A percentile compares a stretch with the other conserved stretches of the same genome.
Evolutionary conservation across 1,284 basidiomycete genomes (phyloP).

Genomic region (Ustilago loliicola): DNA sequence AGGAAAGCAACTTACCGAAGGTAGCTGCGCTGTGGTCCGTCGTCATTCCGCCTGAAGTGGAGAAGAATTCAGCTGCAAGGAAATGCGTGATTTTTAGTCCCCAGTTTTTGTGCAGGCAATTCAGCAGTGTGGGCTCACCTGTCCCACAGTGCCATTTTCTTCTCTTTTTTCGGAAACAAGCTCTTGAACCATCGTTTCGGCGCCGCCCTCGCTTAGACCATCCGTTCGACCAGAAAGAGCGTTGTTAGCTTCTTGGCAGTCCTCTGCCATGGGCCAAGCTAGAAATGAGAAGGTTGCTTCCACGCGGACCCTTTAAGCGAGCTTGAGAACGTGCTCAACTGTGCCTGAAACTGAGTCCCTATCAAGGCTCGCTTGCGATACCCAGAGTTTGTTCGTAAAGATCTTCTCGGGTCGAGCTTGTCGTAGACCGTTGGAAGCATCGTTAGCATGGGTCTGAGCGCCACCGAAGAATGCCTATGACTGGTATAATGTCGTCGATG

Average conservation of each 20-base stretch:
- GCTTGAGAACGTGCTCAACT: constrained; percentile 23
- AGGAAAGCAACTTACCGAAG: background rate
- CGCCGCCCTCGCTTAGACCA: constrained; percentile 3
- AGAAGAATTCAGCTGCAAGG: background rate
- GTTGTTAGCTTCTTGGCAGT: background rate
- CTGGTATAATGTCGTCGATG: background rate
- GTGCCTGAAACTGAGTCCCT: constrained; percentile 9
- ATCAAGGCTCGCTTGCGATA: background rate
- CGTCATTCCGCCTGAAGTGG: constrained; percentile 1
- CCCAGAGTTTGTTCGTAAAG: background rate
- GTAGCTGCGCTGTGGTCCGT: background rate
- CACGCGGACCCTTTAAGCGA: constrained; percentile 19
- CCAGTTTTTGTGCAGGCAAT: background rate
- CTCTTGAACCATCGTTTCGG: background rate
- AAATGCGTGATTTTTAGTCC: background rate
- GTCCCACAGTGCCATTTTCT: constrained; percentile 3
- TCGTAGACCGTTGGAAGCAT: background rate
- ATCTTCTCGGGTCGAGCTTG: background rate
- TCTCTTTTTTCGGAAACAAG: background rate
- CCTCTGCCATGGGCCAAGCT: background rate
- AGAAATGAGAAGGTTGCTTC: background rate
- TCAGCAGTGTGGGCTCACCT: background rate
- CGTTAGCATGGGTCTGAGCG: too few species aligned
- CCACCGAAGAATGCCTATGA: background rate
- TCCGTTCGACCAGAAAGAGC: background rate